These are phyloP conservation scores for Mollisiaceae sp. DNA, from an alignment of 2,329 filamentous ascomycete species.

Conservation along the genomic window DNA sequence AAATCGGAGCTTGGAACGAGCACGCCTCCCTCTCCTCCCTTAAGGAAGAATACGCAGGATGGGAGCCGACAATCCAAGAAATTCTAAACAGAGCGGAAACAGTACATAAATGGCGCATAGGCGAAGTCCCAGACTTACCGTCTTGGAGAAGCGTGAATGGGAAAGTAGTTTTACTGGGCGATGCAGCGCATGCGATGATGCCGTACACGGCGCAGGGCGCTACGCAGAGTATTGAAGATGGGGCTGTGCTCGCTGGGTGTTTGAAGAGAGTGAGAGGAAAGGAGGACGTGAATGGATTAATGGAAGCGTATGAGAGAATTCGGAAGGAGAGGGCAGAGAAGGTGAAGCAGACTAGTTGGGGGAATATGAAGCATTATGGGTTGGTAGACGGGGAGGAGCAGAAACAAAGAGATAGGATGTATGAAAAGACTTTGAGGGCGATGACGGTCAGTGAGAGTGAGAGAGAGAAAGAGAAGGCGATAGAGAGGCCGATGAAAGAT, in stretches of 20 bases:
- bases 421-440: background rate
- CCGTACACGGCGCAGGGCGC: conserved; percentile 19
- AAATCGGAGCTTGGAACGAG: conserved; percentile 10
- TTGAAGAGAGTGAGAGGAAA: background rate
- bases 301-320: conserved; percentile 15
- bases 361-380: conserved; percentile 15
- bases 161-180: conserved; percentile 11
- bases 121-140: conserved; percentile 8
- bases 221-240: conserved; percentile 15
- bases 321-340: conserved; percentile 18
- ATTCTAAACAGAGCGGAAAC: conserved; percentile 1
- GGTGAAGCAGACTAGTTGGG: conserved; percentile 7
- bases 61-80: conserved; percentile 6
- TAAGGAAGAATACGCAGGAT: conserved; percentile 12
- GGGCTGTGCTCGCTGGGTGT: conserved; percentile 4
- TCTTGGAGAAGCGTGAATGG: conserved; percentile 14
- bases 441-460: background rate
- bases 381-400: conserved; percentile 15
- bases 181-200: conserved; percentile 21
- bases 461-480: background rate
- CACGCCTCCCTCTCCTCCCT: conserved; percentile 11
- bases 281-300: conserved; percentile 4
- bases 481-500: conserved; percentile 2
- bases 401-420: conserved; percentile 3
- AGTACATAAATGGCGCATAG: conserved; percentile 15